Base-by-base conservation (phyloP, 2,329 filamentous ascomycete species). In the Clonostachys byssicola region DNA sequence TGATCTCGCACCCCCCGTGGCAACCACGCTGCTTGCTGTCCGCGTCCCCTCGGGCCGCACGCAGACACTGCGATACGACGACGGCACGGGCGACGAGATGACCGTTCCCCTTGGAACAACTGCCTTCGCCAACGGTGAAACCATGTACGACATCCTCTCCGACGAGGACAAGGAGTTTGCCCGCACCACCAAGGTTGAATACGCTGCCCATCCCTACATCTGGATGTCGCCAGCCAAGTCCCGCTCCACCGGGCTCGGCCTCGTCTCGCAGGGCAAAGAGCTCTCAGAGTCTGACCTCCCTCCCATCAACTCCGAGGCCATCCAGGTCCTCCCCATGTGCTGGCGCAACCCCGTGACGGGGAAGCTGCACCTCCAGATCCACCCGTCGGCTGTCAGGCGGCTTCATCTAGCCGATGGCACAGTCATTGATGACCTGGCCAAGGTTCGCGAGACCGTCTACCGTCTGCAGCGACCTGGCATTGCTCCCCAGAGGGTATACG, bases 161-260 rank as follows among this genome's bases (percentile, higher is more conserved):
- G 72, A 79, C 1, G 74, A 76, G 40, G 85, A 90, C 57, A 79
- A 88, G 62, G 74, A 76, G 41, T 88, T 91, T 54, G 86, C 75
- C 2, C 77, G 82, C 44, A 79, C 73, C 6, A 85, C 85, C 17
- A 80, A 74, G 49, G 77, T 89, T 42, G 86, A 91, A 65, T 92
- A 92, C 59, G 86, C 87, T 0, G 76, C 88, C 4, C 88, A 92
- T 56, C 88, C 88, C 6, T 92, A 92, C 64, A 81, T 92, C 51
- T 92, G 88, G 88, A 92, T 92, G 85, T 82, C 77, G 49, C 62
- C 72, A 20, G 85, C 87, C 42, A 81, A 79, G 56, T 84, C 85
- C 38, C 80, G 79, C 14, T 71, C 85, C 7, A 80, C 83, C 44
- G 88, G 88, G 0, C 77, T 92, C 0, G 88, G 88, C n/a, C 67